Evolutionary conservation across 305 asterid species (phyloP).

Genomic region (Fraxinus sp.): DNA sequence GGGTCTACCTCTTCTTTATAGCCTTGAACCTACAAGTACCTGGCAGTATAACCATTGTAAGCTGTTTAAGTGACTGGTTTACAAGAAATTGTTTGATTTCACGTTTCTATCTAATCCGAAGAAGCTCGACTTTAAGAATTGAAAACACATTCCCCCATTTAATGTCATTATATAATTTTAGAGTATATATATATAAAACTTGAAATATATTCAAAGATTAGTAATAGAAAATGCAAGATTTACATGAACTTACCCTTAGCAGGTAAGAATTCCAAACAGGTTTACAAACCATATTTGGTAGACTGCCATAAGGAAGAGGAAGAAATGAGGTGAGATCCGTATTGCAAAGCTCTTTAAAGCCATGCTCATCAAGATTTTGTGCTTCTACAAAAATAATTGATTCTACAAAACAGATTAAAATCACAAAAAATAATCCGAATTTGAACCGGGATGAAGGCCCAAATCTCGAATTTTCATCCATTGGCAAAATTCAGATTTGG

Average conservation of each 20-base stretch:
- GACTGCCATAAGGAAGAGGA: slow-evolving; percentile 71
- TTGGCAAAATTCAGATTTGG: slow-evolving; percentile 25
- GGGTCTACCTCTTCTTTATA: background rate
- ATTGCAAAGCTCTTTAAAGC: slow-evolving; percentile 41
- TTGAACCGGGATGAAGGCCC: background rate
- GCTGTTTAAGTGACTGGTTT: background rate
- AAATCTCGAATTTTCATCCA: slow-evolving; percentile 42
- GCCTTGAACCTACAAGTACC: background rate
- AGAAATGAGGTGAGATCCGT: slow-evolving; percentile 63
- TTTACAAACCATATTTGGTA: slow-evolving; percentile 71
- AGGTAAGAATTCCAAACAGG: slow-evolving; percentile 85
- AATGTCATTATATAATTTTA: background rate
- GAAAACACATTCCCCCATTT: slow-evolving; percentile 1
- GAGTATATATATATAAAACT: background rate
- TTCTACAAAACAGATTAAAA: slow-evolving; percentile 24
- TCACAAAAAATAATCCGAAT: slow-evolving; percentile 18
- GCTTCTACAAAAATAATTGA: slow-evolving; percentile 24
- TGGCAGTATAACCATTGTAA: background rate
- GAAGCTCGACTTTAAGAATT: background rate
- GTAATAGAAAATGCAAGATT: background rate
- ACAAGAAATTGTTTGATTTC: background rate
- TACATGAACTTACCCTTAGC: slow-evolving; percentile 52
- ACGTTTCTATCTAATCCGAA: background rate
- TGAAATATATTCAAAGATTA: background rate
- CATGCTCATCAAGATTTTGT: slow-evolving; percentile 26